Evolutionary conservation across 129 eudicot species (phyloP), one percentile per base, ranked within the genome.

Genomic region (Artemisia annua): DNA sequence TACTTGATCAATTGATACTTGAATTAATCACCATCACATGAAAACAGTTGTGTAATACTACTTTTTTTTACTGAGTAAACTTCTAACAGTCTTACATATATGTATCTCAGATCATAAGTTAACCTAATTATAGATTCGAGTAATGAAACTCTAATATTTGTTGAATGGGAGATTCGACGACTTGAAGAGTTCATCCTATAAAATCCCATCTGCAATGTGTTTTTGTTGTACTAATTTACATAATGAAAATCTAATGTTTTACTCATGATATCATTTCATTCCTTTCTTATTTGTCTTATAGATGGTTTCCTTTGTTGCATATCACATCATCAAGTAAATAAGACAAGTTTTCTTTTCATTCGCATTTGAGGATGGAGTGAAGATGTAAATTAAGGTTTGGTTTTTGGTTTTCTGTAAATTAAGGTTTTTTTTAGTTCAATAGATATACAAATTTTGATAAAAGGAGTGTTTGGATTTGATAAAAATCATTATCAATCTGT

Each of bases 1-100:
- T 92, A 79, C 86, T 92, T 48, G 89, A 92, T 49, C 86, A 86
- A 18, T 43, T 92, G 79, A 71, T 81, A 54, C 81, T 81, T 55
- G 84, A 81, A 56, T 56, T 64, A 32, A 70, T 75, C 68, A 75
- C 77, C 72, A 53, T 71, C 76, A 69, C 76, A 69, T 76, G 80
- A 78, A 46, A 49, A 48, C 80, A 69, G 9, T 56, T 53, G 54
- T 75, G 68, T 70, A 70, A 64, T 68, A 74, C 75, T 11, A 32
- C 58, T 17, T 12, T 19, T n/a, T 63, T 60, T 58, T 22, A 48
- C 35, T 44, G 14, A 64, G 68, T 78, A 24, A 64, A 78, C 61
- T 54, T 76, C 69, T 75, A 67, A 67, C 74, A 18, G 50, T 11
- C 65, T 55, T 19, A 11, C 24, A 19, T 50, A 30, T 61, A 73